Conservation (phyloP, 352 stramenopile genomes). For the Globisporangium nunn region DNA sequence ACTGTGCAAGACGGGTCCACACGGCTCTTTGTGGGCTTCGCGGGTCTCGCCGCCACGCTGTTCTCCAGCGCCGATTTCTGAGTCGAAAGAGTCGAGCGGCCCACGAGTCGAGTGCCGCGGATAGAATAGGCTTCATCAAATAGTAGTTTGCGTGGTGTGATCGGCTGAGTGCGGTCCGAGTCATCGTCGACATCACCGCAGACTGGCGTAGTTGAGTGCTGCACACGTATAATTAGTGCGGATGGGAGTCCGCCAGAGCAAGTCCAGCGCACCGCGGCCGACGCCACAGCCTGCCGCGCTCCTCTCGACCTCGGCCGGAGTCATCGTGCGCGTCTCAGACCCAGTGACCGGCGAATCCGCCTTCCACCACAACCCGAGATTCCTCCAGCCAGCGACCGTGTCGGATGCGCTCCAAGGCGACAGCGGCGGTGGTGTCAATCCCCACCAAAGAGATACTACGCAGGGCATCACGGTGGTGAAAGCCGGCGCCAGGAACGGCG, state of each 20-base stretch:
- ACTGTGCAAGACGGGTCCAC: conserved; percentile 31
- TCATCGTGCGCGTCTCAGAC: conserved; percentile 44
- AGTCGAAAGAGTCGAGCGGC: conserved; percentile 4
- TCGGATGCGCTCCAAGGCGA: neutral
- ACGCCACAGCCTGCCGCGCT: conserved; percentile 27
- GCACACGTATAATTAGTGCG: conserved; percentile 10
- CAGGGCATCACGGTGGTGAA: conserved; percentile 28
- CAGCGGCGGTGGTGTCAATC: conserved; percentile 1
- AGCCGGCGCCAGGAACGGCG: conserved; percentile 30
- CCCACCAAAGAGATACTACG: too few relatives aligned
- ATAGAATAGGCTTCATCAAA: neutral
- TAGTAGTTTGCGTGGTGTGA: neutral
- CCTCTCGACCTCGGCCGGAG: conserved; percentile 30
- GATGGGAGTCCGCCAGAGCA: conserved; percentile 36
- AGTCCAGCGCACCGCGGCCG: conserved; percentile 15
- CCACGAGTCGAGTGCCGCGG: neutral
- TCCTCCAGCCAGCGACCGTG: conserved; percentile 11
- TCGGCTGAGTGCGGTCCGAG: neutral
- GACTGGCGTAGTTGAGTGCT: neutral
- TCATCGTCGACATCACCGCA: neutral
- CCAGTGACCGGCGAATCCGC: conserved; percentile 13
- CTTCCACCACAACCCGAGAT: conserved; percentile 45
- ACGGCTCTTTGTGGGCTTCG: conserved; percentile 69
- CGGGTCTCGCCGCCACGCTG: conserved; percentile 35
- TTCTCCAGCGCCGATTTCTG: conserved; percentile 80